These are phyloP conservation scores for Phoenix dactylifera DNA, from an alignment of 176 grass and related monocot species.

Conservation along the genomic window DNA sequence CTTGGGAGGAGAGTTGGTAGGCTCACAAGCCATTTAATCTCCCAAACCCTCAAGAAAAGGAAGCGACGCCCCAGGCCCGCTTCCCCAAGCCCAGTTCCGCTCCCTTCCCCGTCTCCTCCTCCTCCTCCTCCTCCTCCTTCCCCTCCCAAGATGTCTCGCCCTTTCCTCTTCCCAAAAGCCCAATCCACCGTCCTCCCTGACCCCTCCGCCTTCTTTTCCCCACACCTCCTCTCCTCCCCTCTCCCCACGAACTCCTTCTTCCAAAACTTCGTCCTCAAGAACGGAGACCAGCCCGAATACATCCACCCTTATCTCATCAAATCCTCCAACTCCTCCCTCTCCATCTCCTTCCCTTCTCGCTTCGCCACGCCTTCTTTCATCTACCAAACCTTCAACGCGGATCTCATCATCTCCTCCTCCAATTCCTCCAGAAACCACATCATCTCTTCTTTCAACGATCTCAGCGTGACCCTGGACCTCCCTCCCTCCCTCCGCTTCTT, in stretches of 20 bases:
- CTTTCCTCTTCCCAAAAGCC: slow-evolving; percentile 46
- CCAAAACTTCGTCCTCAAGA: slow-evolving; percentile 87
- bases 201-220: slow-evolving; percentile 71
- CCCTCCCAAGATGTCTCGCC: not conserved
- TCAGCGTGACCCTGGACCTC: slow-evolving; percentile 87
- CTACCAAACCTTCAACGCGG: slow-evolving; percentile 77
- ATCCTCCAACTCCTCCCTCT: slow-evolving; percentile 37
- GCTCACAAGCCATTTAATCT: no score
- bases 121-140: not conserved
- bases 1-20: no score
- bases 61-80: no score
- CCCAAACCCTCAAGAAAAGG: no score
- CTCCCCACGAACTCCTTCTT: slow-evolving; percentile 97
- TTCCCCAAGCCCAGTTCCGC: no score
- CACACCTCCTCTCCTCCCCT: slow-evolving; percentile 48
- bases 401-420: slow-evolving; percentile 63
- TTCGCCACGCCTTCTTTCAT: slow-evolving; percentile 42
- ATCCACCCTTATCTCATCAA: slow-evolving; percentile 82
- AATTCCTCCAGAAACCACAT: slow-evolving; percentile 21
- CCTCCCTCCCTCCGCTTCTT: slow-evolving; percentile 56
- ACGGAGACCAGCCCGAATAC: slow-evolving; percentile 95
- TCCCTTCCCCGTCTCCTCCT: not conserved
- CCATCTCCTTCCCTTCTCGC: slow-evolving; percentile 63
- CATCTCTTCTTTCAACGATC: slow-evolving; percentile 64
- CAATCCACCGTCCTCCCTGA: slow-evolving; percentile 70